Base-by-base conservation (phyloP, 345 rosid species). In the Reutealis trisperma region DNA sequence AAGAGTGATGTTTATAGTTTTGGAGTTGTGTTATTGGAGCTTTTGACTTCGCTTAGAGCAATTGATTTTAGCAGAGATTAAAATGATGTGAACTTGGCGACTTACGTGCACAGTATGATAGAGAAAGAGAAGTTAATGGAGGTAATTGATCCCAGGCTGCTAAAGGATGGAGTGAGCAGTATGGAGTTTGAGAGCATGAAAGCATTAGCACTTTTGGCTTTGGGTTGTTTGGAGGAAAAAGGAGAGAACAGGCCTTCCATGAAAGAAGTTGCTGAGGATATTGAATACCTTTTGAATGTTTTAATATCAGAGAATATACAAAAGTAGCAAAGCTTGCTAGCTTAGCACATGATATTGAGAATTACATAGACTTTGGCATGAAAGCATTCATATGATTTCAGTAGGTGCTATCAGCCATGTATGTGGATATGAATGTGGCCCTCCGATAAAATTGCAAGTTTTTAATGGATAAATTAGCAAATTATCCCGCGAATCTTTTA, bases 201-300 rank as follows among this genome's bases (percentile, higher is more conserved):
- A 79, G 89, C 90, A 24, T 57, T 90, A 18, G 87, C 79, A 8
- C 78, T 75, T 67, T 68, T 90, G 27, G 90, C 89, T 2, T 63
- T 82, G 73, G 75, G 77, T 18, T 90, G 93, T 81, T 51, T 88
- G 84, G 92, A 90, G 69, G 93, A 90, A 15, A 82, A 80, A 25
- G 83, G 93, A 74, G 89, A 90, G 76, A 82, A 87, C 59, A 83
- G 93, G 72, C 93, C 93, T 51, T 81, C 93, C 1, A 90, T 90
- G 90, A 90, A 88, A 79, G 89, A 88, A 78, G 89, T 85, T 6
- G 79, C 86, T 0, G 86, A 83, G 58, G 92, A 90, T 76, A 87
- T 90, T 22, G 87, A 88, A 77, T 88, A 86, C 61, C 83, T 89
- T 14, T 67, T 81, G 58, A 37, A 37, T 37, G 41, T 37, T 37